Base-by-base conservation (phyloP, 257 asterid genomes). In the Ophiorrhiza pumila region DNA sequence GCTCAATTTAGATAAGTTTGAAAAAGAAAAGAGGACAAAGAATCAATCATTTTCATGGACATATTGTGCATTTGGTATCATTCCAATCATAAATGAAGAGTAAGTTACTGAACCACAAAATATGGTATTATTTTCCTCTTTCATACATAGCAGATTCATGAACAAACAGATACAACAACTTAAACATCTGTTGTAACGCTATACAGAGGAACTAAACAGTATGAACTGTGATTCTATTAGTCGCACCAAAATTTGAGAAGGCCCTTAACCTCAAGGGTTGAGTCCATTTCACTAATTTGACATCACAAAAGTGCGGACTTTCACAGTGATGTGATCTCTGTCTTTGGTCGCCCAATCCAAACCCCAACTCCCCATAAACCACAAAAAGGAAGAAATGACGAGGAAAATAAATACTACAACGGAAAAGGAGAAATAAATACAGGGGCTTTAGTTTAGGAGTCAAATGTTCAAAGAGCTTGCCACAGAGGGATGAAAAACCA, bases 251-350 rank as follows among this genome's bases (percentile, higher is more conserved):
- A 39, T 20, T 29, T 5, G 10, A 1, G 10, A 8, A 31, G 18
- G 59, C 29, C 70, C 35, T 65, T 34, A n/a, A 25, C 65, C 29
- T 74, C 57, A 39, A 73, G 34, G 39, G 22, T 60, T 50, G n/a
- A 43, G 35, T 41, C 25, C 41, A 37, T 23, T 7, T 22, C 15
- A 9, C 14, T n/a, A 62, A 37, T 62, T 47, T 7, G 29, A 65
- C 45, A 47, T 31, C 41, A 55, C 27, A 50, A 50, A 60, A 60
- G 25, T n/a, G 31, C 43, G 35, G 22, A 27, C 25, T 64, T 61
- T 50, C 43, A 17, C 4, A 34, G 18, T n/a, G 8, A 18, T 35
- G 15, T 14, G 6, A 39, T 39, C 8, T 17, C 65, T 39, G 27
- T 25, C 18, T 42, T 17, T 41, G 34, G 11, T 42, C 46, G 60